Evolutionary conservation across 1,284 basidiomycete genomes (phyloP), one percentile per base, ranked within the genome.

Genomic region (Malassezia globosa): DNA sequence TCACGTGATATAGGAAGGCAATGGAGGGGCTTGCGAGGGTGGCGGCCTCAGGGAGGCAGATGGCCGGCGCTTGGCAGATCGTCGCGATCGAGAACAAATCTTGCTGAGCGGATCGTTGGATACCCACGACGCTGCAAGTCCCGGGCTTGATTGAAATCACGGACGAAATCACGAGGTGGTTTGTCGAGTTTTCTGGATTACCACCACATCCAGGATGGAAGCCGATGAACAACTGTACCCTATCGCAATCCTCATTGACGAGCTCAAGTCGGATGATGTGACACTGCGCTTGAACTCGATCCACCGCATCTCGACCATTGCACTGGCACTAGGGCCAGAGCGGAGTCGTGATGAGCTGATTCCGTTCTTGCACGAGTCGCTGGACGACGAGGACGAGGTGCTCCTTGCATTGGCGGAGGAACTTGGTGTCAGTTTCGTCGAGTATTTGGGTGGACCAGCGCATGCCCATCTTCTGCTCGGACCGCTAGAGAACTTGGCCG

Each of bases 381-480:
- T 97, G 61, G 94, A 99, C 73, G 94, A 99, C 70, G 94, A 99
- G 75, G 94, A 99, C 73, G 94, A 99, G 72, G 92, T 99, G 24
- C 77, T 99, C 31, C 80, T 99, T 33, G 94, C 92, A 4, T 78
- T 99, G 46, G 90, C 92, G 18, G 92, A 96, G 66, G 94, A 97
- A 74, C 77, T 99, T 19, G 94, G 92, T 14, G 71, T 56, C 23
- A 56, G 60, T 27, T 86, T 84, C 69, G 85, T 89, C 60, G 87
- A 97, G 64, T 97, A 96, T 73, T 81, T 97, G 43, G 94, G 94
- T 27, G 94, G 94, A 7, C 79, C 80, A 39, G 82, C 87, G 58
- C 80, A 82, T 64, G 94, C 89, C 14, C 89, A 95, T 76, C 74
- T 88, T 39, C 75, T 97, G 52, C 78, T 99, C 40, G 87, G 86